phyloP scores from a whole-genome alignment of 345 rosid species.

The Eucalyptus globulus region DNA sequence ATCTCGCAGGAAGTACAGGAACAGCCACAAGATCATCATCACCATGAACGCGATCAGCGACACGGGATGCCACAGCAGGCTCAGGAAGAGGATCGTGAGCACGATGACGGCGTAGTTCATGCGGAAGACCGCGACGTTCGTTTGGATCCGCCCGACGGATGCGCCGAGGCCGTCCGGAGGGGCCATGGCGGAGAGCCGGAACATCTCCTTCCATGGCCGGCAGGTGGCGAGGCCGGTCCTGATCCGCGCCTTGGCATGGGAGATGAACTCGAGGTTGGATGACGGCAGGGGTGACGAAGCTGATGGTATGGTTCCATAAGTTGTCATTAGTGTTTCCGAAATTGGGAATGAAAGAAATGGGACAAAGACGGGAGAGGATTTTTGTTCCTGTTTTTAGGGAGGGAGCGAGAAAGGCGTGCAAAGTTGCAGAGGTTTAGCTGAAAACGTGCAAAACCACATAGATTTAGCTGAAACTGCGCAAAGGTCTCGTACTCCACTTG shows the following conservation, averaged over 20 bases:
- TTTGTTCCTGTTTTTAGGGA: neutral
- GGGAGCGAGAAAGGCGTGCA: neutral
- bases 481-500: neutral
- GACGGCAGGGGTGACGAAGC: conserved; percentile 36
- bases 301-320: conserved; percentile 14
- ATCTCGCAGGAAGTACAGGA: conserved; percentile 38
- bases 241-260: conserved; percentile 29
- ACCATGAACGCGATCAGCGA: conserved; percentile 24
- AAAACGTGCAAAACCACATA: neutral
- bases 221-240: conserved; percentile 16
- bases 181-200: conserved; percentile 15
- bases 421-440: neutral
- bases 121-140: conserved; percentile 22
- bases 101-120: conserved; percentile 31
- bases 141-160: conserved; percentile 18
- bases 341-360: neutral
- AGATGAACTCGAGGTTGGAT: neutral
- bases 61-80: conserved; percentile 50
- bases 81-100: conserved; percentile 20
- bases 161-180: conserved; percentile 14
- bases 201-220: conserved; percentile 53
- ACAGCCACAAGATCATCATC: conserved; percentile 37
- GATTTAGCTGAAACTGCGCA: neutral
- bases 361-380: neutral
- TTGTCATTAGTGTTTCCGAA: neutral